phyloP scores from a whole-genome alignment of 768 basidiomycete species.

The Cubamyces lactineus region DNA sequence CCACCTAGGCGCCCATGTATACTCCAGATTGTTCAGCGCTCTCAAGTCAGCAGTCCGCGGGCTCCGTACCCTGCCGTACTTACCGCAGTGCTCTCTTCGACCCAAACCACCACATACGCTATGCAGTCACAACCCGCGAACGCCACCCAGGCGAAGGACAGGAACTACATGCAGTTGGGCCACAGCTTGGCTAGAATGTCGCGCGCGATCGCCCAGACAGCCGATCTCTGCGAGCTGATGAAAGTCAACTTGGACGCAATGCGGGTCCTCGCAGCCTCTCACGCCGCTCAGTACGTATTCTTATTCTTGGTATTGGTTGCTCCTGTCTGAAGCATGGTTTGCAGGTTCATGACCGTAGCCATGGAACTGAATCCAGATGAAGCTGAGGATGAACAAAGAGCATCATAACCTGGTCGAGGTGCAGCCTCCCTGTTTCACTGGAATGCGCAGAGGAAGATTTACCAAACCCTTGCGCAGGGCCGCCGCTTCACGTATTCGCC shows the following conservation, averaged over 20 bases:
- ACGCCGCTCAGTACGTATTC: constrained; percentile 75
- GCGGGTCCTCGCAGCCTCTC: constrained; percentile 75
- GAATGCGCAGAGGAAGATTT: too few species aligned
- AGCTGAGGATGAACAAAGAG: constrained; percentile 9
- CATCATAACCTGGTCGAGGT: neutral
- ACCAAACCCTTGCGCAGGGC: too few species aligned
- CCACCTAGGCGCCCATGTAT: neutral
- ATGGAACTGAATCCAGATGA: constrained; percentile 38
- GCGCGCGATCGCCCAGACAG: constrained; percentile 68
- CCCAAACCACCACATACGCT: neutral
- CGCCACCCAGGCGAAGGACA: constrained; percentile 78
- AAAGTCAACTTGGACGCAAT: constrained; percentile 78
- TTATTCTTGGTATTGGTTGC: neutral
- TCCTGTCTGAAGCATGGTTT: neutral
- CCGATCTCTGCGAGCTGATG: constrained; percentile 76
- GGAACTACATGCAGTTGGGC: constrained; percentile 79
- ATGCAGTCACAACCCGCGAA: constrained; percentile 49
- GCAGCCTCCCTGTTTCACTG: neutral
- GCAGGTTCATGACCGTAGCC: constrained; percentile 56
- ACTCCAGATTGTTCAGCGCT: neutral
- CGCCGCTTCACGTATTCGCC: too few species aligned
- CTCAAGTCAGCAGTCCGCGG: neutral
- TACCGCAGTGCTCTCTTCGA: neutral
- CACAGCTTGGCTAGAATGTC: constrained; percentile 69
- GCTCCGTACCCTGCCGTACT: too few species aligned